Percentiles rank a stretch among this genome's conserved stretches.
phyloP scores from a whole-genome alignment of 495 filamentous ascomycete genomes.

The Neurospora sp. region DNA sequence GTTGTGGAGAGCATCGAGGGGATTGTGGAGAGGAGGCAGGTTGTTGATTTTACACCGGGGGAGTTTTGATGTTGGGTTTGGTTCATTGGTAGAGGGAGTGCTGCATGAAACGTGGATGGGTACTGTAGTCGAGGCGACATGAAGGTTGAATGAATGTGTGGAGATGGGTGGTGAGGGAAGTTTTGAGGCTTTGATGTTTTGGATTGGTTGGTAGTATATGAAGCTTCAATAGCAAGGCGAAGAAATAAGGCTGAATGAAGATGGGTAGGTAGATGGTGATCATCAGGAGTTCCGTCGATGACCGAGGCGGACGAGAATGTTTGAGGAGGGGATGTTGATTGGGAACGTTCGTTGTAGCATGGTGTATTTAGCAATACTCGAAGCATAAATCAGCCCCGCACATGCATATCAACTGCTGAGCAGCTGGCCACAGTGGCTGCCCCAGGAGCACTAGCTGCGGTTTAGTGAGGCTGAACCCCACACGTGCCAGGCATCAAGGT shows the following conservation, averaged over 20 bases:
- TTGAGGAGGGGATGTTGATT: not conserved
- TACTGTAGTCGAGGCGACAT: no score
- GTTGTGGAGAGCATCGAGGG: constrained; percentile 30
- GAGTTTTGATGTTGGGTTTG: constrained; percentile 15
- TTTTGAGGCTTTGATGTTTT: not conserved
- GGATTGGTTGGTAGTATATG: not conserved
- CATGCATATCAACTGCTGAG: not conserved
- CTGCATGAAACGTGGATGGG: no score
- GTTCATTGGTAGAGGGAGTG: no score
- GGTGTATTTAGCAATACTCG: not conserved
- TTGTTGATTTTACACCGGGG: constrained; percentile 36
- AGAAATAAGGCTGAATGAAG: not conserved
- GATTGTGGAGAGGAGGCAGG: constrained; percentile 26
- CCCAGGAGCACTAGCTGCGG: not conserved
- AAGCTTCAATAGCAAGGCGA: not conserved
- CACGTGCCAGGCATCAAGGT: not conserved
- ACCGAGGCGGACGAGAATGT: not conserved
- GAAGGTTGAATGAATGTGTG: not conserved
- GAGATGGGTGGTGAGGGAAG: not conserved
- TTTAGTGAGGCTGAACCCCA: not conserved
- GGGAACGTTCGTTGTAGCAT: not conserved
- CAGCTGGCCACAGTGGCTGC: not conserved
- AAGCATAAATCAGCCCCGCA: not conserved
- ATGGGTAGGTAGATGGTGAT: not conserved
- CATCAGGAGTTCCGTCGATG: not conserved